phyloP scores from a whole-genome alignment of 2,329 filamentous ascomycete species.

The Fusarium sp. region DNA sequence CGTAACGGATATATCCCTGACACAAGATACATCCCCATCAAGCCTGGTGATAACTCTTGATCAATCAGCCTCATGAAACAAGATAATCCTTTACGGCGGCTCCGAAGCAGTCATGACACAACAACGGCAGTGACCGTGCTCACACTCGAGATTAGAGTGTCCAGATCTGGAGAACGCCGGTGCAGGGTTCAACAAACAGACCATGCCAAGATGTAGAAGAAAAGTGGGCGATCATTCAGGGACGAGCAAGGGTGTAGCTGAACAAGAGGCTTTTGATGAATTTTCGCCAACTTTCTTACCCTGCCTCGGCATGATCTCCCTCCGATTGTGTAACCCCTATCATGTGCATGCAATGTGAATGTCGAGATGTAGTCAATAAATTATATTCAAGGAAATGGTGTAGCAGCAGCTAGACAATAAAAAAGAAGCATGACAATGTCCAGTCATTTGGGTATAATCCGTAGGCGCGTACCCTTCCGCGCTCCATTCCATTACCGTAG shows the following conservation, averaged over 20 bases:
- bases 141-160: not conserved
- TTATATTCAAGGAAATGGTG: slow-evolving; percentile 6
- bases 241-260: not conserved
- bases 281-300: not conserved
- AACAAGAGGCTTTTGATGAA: not conserved
- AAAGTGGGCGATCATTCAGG: not conserved
- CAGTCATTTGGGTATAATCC: slow-evolving; percentile 43
- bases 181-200: not conserved
- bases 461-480: slow-evolving; percentile 28
- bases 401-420: not conserved
- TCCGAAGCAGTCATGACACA: not conserved
- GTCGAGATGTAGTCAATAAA: not conserved
- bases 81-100: not conserved
- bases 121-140: not conserved
- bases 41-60: not conserved
- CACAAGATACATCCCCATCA: not conserved
- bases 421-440: slow-evolving; percentile 26
- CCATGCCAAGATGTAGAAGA: not conserved
- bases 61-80: not conserved
- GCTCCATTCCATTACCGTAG: slow-evolving; percentile 8
- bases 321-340: not conserved
- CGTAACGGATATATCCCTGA: slow-evolving; percentile 13
- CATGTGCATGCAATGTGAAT: not conserved
- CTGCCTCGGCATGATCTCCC: not conserved
- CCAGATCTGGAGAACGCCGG: not conserved